phyloP scores from a whole-genome alignment of 495 filamentous ascomycete genomes.

The Astrocystis sublimbata region DNA sequence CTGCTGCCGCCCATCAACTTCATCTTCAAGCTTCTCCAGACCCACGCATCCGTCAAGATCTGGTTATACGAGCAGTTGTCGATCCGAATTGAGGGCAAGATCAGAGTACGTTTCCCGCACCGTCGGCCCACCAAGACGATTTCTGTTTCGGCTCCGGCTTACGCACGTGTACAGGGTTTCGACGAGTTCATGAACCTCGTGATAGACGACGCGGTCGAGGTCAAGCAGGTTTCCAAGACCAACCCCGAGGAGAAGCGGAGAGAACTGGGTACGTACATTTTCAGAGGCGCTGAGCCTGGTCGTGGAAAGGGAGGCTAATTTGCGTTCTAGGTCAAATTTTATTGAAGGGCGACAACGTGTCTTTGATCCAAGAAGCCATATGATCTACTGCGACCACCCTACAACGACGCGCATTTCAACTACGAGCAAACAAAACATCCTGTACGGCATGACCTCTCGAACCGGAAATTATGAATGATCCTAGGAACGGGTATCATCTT shows the following conservation, averaged over 20 bases:
- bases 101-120: constrained; percentile 61
- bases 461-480: neutral
- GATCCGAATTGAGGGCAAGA: constrained; percentile 92
- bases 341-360: constrained; percentile 96
- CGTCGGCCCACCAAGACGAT: neutral
- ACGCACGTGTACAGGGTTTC: constrained; percentile 63
- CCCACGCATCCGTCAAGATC: constrained; percentile 78
- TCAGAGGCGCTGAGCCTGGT: neutral
- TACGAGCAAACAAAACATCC: neutral
- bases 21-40: constrained; percentile 93
- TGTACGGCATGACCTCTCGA: neutral
- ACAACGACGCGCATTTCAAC: neutral
- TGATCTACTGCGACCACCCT: constrained; percentile 17
- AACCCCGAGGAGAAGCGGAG: constrained; percentile 73
- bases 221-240: constrained; percentile 79
- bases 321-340: constrained; percentile 81
- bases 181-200: constrained; percentile 99
- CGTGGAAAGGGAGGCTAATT: neutral
- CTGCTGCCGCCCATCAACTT: constrained; percentile 97
- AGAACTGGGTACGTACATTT: constrained; percentile 68
- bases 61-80: constrained; percentile 96
- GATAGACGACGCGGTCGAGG: constrained; percentile 91
- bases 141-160: neutral
- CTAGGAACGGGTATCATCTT: neutral
- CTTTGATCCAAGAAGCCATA: constrained; percentile 71